Base-by-base conservation (phyloP, 2,329 filamentous ascomycete species). In the Sporothrix sp. region DNA sequence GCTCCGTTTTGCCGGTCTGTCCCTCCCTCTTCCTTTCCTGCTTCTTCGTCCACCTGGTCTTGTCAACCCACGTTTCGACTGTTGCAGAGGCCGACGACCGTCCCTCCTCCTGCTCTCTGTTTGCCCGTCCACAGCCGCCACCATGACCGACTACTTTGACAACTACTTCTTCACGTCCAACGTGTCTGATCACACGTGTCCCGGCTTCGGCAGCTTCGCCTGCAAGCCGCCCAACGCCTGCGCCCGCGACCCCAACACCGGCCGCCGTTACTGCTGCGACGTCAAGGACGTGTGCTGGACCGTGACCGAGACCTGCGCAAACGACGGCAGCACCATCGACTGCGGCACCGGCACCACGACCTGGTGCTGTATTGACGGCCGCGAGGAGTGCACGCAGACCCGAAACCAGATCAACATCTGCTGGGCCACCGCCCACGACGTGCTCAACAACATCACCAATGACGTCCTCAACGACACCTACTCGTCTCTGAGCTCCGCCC, bases 401-500 rank as follows among this genome's bases (percentile, higher is more conserved):
- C 38, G 11, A 5, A 47, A 37, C 46, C 56, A 58, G 39, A 50
- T 57, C 50, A 56, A 57, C 47, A 51, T 58, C 48, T 58, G 56
- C 52, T 58, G 56, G 56, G 49, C 50, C 50, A 49, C 30, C 11
- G 20, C 20, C 9, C 40, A 53, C 48, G 53, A 58, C 53, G 46
- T 48, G 4, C 53, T 58, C 23, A 53, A 37, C 33, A 56, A 58
- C 38, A 54, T 58, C 50, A 47, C 47, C 43, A 21, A 27, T 14
- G 30, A 27, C 3, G 38, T 21, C 7, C 53, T 58, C 37, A 49
- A 57, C 48, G 16, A 52, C 18, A 53, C 53, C 7, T 51, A 51
- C 40, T 56, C 53, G 46, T 58, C 56, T 3, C 52, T 56, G 11
- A 53, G 51, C 48, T 42, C 48, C 3, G 53, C 53, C 16, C 39